Percentiles rank a stretch among this genome's conserved stretches.
Conservation (phyloP, 2,329 filamentous ascomycete species). For the Colletotrichum filicis region DNA sequence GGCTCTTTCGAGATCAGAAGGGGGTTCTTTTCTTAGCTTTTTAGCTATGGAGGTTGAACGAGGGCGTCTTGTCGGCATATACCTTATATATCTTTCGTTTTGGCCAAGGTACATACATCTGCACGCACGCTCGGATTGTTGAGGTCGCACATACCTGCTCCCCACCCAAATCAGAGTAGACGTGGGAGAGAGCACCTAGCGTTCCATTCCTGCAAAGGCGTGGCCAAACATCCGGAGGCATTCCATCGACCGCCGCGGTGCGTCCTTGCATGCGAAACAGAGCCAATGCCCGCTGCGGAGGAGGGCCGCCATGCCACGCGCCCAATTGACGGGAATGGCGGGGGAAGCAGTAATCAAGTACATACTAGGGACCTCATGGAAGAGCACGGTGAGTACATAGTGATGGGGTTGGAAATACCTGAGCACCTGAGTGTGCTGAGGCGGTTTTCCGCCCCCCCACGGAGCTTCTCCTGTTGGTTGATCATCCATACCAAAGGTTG, state of each 20-base stretch:
- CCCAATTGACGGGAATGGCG: constrained; percentile 24
- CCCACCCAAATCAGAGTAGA: neutral
- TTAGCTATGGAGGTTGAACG: neutral
- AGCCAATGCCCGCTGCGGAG: constrained; percentile 16
- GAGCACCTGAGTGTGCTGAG: neutral
- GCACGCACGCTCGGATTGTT: constrained; percentile 13
- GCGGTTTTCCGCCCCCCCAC: constrained; percentile 19
- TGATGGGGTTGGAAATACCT: neutral
- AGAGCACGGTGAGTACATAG: neutral
- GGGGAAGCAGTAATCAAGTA: constrained; percentile 1
- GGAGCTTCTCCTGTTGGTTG: neutral
- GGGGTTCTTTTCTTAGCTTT: neutral
- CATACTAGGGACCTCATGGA: neutral
- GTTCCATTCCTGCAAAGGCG: constrained; percentile 14
- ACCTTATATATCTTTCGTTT: neutral
- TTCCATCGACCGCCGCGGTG: constrained; percentile 17
- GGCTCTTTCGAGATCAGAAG: too few relatives aligned
- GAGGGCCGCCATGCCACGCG: constrained; percentile 9
- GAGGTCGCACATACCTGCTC: constrained; percentile 13
- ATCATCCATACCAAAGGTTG: neutral
- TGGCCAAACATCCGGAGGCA: constrained; percentile 16
- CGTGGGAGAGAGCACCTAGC: too few relatives aligned
- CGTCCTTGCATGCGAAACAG: constrained; percentile 26
- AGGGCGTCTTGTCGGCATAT: neutral
- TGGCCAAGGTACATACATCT: neutral